Evolutionary conservation across 495 filamentous ascomycete genomes (phyloP).

Genomic region (Podospora anserina): DNA sequence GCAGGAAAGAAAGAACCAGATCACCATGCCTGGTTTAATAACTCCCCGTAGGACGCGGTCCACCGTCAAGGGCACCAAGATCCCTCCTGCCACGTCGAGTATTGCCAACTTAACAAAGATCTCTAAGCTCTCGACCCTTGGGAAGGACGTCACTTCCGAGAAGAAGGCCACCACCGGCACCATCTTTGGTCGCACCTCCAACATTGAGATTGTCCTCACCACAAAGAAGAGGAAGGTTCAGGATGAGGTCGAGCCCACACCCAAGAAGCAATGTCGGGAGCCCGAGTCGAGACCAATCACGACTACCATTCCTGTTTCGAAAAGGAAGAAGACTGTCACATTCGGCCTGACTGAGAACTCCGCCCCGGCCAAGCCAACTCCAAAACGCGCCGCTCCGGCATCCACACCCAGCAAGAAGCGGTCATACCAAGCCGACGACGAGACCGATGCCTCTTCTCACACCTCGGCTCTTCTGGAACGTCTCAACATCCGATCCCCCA

Average conservation of each 20-base stretch:
- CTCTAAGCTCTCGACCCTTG: conserved; percentile 35
- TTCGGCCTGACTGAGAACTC: conserved; percentile 24
- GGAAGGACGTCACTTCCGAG: conserved; percentile 31
- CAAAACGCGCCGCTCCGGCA: conserved; percentile 4
- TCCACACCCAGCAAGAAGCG: conserved; percentile 26
- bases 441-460: conserved; percentile 1
- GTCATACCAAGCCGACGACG: conserved; percentile 20
- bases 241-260: conserved; percentile 21
- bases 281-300: conserved; percentile 14
- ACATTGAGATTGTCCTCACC: conserved; percentile 34
- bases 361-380: conserved; percentile 1
- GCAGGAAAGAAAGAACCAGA: conserved; percentile 9
- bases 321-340: conserved; percentile 31
- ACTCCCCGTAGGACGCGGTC: conserved; percentile 29
- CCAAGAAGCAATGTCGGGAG: conserved; percentile 30
- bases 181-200: conserved; percentile 19
- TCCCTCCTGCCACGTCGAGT: conserved; percentile 15
- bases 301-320: conserved; percentile 12
- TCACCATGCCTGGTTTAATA: conserved; percentile 31
- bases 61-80: conserved; percentile 20
- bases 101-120: conserved; percentile 42
- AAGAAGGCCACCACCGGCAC: conserved; percentile 14
- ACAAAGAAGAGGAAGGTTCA: conserved; percentile 33
- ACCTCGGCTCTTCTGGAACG: conserved; percentile 39
- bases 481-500: conserved; percentile 39